Evolutionary conservation across 352 stramenopile species (phyloP).

Genomic region (Plasmopara halstedii): DNA sequence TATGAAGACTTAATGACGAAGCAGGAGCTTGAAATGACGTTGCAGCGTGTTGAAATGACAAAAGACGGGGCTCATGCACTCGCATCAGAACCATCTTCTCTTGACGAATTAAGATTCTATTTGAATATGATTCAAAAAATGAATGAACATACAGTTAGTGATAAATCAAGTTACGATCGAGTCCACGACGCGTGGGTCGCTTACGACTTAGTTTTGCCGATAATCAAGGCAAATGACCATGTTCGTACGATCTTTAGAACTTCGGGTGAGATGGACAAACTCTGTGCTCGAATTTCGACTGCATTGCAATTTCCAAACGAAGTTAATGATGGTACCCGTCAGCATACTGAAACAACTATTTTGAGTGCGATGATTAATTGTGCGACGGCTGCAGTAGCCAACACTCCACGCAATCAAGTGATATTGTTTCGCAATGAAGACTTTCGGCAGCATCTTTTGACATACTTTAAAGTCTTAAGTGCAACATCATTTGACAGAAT

Average conservation of each 20-base stretch:
- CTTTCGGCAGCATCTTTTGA: slow-evolving; percentile 27
- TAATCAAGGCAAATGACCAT: slow-evolving; percentile 42
- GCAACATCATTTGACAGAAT: background rate
- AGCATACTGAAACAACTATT: slow-evolving; percentile 16
- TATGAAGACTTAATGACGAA: slow-evolving; percentile 49
- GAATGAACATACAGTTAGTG: too few relatives aligned
- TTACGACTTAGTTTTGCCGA: slow-evolving; percentile 43
- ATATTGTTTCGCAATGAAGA: slow-evolving; percentile 31
- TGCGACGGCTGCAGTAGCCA: slow-evolving; percentile 21
- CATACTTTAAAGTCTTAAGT: slow-evolving; percentile 2
- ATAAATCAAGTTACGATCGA: too few relatives aligned
- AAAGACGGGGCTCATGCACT: background rate
- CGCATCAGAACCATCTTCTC: slow-evolving; percentile 1
- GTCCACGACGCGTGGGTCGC: slow-evolving; percentile 25
- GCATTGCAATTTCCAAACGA: slow-evolving; percentile 2
- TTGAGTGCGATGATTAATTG: slow-evolving; percentile 39
- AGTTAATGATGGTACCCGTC: background rate
- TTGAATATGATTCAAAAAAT: too few relatives aligned
- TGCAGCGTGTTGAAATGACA: background rate
- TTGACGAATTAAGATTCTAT: slow-evolving; percentile 46
- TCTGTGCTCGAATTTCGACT: slow-evolving; percentile 28
- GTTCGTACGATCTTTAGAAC: slow-evolving; percentile 47
- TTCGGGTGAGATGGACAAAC: slow-evolving; percentile 37
- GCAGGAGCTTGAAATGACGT: slow-evolving; percentile 18
- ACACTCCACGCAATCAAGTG: slow-evolving; percentile 51